Evolutionary conservation across 768 basidiomycete species (phyloP).

Genomic region (Boletus sensibilis): DNA sequence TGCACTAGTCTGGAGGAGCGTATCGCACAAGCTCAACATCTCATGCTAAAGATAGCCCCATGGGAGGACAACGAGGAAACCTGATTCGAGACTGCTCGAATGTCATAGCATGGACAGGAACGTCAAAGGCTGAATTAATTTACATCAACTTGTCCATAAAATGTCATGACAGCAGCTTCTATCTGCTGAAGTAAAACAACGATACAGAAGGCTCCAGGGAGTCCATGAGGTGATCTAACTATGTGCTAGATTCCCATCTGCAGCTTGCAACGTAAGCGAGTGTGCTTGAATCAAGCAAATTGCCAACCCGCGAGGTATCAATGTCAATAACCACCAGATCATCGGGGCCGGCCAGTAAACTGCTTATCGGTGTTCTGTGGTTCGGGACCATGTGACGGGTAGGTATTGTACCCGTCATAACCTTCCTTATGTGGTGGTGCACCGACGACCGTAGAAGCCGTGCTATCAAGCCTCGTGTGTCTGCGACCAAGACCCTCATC

Average conservation of each 20-base stretch:
- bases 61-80: conserved; percentile 27
- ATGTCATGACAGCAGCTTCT: not conserved
- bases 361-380: conserved; percentile 33
- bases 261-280: not conserved
- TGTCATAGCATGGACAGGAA: not conserved
- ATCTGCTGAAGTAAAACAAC: not conserved
- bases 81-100: not conserved
- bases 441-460: conserved; percentile 54
- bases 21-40: conserved; percentile 23
- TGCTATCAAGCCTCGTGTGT: conserved; percentile 58
- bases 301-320: conserved; percentile 1
- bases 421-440: conserved; percentile 49
- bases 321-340: conserved; percentile 44
- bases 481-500: conserved; percentile 38
- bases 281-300: not conserved
- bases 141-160: conserved; percentile 1
- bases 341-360: conserved; percentile 32
- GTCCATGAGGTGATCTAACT: conserved; percentile 9
- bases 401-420: conserved; percentile 28
- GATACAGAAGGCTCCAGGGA: conserved; percentile 2
- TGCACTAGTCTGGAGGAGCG: conserved; percentile 32
- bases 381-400: conserved; percentile 32
- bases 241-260: conserved; percentile 1
- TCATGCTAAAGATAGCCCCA: conserved; percentile 28
- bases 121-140: not conserved